Conservation (phyloP, 352 stramenopile genomes). For the Thalassiosira ordinaria region DNA sequence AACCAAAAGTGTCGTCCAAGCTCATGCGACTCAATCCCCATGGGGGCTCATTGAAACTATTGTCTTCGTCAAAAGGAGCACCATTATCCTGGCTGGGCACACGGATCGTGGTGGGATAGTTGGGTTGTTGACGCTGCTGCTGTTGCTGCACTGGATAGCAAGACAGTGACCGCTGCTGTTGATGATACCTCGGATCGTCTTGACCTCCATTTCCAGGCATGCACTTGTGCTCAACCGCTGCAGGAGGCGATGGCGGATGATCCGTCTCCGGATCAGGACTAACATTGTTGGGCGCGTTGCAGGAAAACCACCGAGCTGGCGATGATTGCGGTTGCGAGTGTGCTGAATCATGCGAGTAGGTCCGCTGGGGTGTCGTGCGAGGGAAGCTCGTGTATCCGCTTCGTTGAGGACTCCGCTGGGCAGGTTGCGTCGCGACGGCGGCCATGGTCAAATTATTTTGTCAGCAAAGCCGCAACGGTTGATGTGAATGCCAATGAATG, state of each 20-base stretch:
- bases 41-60: background rate
- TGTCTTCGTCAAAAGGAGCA: slow-evolving; percentile 21
- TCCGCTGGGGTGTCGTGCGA: background rate
- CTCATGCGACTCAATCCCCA: background rate
- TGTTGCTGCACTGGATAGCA: background rate
- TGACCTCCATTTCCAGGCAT: background rate
- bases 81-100: slow-evolving; percentile 5
- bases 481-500: too few species aligned
- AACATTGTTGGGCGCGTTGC: background rate
- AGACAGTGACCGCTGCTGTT: background rate
- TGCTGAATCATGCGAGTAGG: background rate
- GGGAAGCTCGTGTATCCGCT: slow-evolving; percentile 5
- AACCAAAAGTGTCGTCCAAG: slow-evolving; percentile 25
- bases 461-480: too few species aligned
- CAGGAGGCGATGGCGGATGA: background rate
- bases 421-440: background rate
- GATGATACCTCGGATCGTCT: too few species aligned
- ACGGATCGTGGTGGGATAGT: slow-evolving; percentile 31
- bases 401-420: too few species aligned
- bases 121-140: background rate
- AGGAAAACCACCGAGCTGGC: slow-evolving; percentile 16
- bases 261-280: background rate
- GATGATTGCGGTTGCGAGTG: background rate
- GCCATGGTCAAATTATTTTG: too few species aligned
- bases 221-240: slow-evolving; percentile 1